phyloP scores from a whole-genome alignment of 306 rosid genomes.

The Cajanus cajan region DNA sequence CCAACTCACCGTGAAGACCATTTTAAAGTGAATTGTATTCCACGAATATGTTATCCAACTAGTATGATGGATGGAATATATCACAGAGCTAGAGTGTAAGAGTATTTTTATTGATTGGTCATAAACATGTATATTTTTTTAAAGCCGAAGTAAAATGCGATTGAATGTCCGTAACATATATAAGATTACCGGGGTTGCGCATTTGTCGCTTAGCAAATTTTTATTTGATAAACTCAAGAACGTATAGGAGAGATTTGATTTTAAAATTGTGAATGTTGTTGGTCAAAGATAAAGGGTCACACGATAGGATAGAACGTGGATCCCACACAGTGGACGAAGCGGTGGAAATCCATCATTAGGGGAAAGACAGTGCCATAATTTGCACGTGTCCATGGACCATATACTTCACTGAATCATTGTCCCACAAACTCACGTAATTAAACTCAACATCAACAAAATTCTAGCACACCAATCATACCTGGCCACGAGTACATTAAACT shows the following conservation, averaged over 20 bases:
- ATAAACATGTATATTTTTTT: too few relatives aligned
- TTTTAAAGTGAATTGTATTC: too few relatives aligned
- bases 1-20: too few relatives aligned
- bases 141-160: too few relatives aligned
- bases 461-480: background rate
- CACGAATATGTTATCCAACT: too few relatives aligned
- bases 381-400: slow-evolving; percentile 82
- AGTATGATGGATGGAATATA: too few relatives aligned
- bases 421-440: background rate
- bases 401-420: slow-evolving; percentile 5
- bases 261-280: slow-evolving; percentile 41
- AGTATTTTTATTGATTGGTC: too few relatives aligned
- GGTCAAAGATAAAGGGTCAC: slow-evolving; percentile 68
- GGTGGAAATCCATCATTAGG: slow-evolving; percentile 86
- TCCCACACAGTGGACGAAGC: slow-evolving; percentile 89
- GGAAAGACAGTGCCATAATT: slow-evolving; percentile 71
- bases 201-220: background rate
- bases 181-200: too few relatives aligned
- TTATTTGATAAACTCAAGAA: background rate
- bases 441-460: background rate
- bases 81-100: too few relatives aligned
- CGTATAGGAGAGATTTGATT: background rate
- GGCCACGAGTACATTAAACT: background rate
- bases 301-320: slow-evolving; percentile 54
- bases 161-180: too few relatives aligned